Base-by-base conservation (phyloP, 768 basidiomycete species). In the Suillus luteus region DNA sequence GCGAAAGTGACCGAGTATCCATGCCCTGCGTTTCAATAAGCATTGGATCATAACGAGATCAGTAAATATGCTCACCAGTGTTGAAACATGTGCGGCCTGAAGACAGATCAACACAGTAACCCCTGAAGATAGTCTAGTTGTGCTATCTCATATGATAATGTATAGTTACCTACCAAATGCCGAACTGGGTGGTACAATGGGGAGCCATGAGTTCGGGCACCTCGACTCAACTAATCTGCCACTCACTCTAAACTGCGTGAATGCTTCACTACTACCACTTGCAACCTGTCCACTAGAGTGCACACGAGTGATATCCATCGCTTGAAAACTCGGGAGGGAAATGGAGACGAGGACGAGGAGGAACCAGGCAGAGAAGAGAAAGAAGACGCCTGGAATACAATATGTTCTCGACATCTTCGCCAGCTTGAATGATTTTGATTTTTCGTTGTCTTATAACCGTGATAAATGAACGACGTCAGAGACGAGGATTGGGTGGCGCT, bases 341-440 rank as follows among this genome's bases (percentile, higher is more conserved):
- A 93, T 80, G 14, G 90, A 86, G 38, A 86, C 83, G 66, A 92
- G 76, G 71, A 92, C 78, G 67, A 83, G 83, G 65, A 92, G 82
- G 2, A 88, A 81, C 63, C 91, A 83, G 33, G 91, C 90, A 51
- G 73, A 76, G 69, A 85, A 78, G 60, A 91, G 76, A 67, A 85
- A 80, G 67, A 86, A 73, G 43, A 84, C 68, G 38, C 85, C 88
- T 3, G 87, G 86, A 64, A 91, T 78, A 70, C 87, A 88, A 76
- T 88, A 85, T 31, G 75, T 68, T 65, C 86, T 81, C 24, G 78
- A 65, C 81, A 82, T 84, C 5, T 59, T 66, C 14, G 61, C 60
- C 63, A 64, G 51, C 37, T 52, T 41, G 61, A 40, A 44, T n/a
- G 55, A 15, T n/a, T 19, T 31, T 57, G 6, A 5, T 5, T 11